Percentiles rank a stretch among this genome's conserved stretches.
phyloP scores from a whole-genome alignment of 2,329 filamentous ascomycete genomes.

The Fusarium lateritium region DNA sequence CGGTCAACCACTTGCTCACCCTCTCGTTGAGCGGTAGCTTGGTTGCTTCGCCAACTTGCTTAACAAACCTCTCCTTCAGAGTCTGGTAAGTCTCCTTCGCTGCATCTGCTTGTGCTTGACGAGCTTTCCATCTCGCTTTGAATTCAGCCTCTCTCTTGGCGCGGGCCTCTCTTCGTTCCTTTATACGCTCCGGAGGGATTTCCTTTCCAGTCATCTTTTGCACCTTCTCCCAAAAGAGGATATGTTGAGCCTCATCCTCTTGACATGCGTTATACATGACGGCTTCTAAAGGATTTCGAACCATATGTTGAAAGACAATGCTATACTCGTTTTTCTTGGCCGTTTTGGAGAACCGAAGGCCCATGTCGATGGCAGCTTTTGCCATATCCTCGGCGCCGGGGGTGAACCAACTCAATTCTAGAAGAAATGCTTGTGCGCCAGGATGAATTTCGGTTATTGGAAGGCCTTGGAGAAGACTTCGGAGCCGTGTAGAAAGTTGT shows the following conservation, averaged over 20 bases:
- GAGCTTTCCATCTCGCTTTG: conserved; percentile 11
- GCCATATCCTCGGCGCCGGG: conserved; percentile 21
- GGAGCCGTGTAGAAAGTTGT: conserved; percentile 22
- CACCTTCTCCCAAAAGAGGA: conserved; percentile 36
- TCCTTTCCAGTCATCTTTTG: conserved; percentile 22
- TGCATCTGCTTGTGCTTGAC: conserved; percentile 13
- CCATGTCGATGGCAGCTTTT: conserved; percentile 39
- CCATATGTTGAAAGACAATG: conserved; percentile 34
- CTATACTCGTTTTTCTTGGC: conserved; percentile 34
- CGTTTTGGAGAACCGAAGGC: conserved; percentile 29
- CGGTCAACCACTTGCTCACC: conserved; percentile 44
- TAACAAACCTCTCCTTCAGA: conserved; percentile 37
- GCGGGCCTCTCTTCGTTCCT: conserved; percentile 1
- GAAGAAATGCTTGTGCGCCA: conserved; percentile 33
- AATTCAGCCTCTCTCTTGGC: conserved; percentile 8
- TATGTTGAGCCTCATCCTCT: conserved; percentile 19
- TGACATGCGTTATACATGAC: conserved; percentile 21
- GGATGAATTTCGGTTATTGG: conserved; percentile 7
- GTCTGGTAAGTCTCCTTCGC: conserved; percentile 15
- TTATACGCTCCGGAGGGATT: conserved; percentile 28
- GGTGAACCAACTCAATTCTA: conserved; percentile 20
- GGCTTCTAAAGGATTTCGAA: not conserved
- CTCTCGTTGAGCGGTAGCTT: conserved; percentile 43
- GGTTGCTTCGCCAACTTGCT: conserved; percentile 43
- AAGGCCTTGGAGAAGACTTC: not conserved